Percentiles rank a stretch among this genome's conserved stretches.
Evolutionary conservation across 805 yeast species (phyloP).

Genomic region (Lachancea dasiensis): DNA sequence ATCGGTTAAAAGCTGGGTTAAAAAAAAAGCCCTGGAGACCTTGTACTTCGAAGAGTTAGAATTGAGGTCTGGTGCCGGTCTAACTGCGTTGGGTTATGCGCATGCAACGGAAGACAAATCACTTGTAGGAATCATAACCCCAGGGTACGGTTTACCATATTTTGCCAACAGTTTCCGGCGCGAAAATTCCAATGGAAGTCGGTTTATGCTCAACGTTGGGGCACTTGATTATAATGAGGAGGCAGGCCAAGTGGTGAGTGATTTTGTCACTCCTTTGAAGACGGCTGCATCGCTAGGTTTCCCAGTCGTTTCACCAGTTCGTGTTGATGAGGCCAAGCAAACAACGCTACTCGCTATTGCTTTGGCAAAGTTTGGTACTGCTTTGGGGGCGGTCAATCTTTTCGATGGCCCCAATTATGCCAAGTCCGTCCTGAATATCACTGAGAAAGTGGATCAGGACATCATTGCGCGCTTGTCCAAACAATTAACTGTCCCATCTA

Average conservation of each 20-base stretch:
- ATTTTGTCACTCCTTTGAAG: constrained; percentile 55
- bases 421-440: constrained; percentile 19
- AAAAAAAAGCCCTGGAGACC: constrained; percentile 6
- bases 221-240: constrained; percentile 64
- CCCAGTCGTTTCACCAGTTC: constrained; percentile 65
- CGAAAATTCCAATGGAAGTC: constrained; percentile 36
- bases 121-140: constrained; percentile 43
- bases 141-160: constrained; percentile 60
- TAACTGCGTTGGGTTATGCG: constrained; percentile 66
- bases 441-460: constrained; percentile 14
- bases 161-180: constrained; percentile 55
- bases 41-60: constrained; percentile 41
- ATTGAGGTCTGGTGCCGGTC: constrained; percentile 79
- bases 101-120: constrained; percentile 26
- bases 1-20: constrained; percentile 55
- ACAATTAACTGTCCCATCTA: constrained; percentile 12
- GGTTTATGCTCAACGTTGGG: constrained; percentile 67
- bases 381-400: constrained; percentile 54
- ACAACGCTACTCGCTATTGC: constrained; percentile 58
- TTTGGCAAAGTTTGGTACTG: constrained; percentile 41
- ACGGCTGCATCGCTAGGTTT: constrained; percentile 58
- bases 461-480: constrained; percentile 13
- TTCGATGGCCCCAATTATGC: constrained; percentile 66
- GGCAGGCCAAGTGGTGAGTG: constrained; percentile 49
- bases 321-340: constrained; percentile 58